Conservation (phyloP, 176 grass and related monocot genomes). For the Themeda triandra region DNA sequence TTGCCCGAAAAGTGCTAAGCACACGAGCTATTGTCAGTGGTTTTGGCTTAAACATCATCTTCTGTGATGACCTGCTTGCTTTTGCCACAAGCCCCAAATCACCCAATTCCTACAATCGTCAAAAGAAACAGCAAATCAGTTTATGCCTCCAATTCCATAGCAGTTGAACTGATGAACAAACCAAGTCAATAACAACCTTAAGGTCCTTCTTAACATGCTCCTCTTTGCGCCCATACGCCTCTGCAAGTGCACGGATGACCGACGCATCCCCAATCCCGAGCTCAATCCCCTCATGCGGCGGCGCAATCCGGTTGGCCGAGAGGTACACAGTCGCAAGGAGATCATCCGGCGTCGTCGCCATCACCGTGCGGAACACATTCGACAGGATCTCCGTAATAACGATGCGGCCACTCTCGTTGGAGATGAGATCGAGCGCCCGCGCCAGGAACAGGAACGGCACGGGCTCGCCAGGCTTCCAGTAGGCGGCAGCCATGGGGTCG, state of each 20-base stretch:
- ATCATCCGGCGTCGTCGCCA: constrained; percentile 75
- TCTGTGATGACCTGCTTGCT: constrained; percentile 87
- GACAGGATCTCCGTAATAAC: constrained; percentile 87
- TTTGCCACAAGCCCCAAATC: constrained; percentile 97
- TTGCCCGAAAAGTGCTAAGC: constrained; percentile 71
- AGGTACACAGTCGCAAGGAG: constrained; percentile 91
- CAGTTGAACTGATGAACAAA: background rate
- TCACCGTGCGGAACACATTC: constrained; percentile 80
- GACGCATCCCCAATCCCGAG: constrained; percentile 92
- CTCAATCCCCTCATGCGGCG: constrained; percentile 91
- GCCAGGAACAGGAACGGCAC: constrained; percentile 90
- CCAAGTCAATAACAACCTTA: constrained; percentile 50
- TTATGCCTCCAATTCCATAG: background rate
- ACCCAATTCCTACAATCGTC: constrained; percentile 71
- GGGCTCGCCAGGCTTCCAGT: constrained; percentile 67
- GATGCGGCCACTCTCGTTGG: constrained; percentile 80
- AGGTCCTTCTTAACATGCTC: constrained; percentile 95
- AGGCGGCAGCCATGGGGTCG: constrained; percentile 64
- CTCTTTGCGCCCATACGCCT: constrained; percentile 96
- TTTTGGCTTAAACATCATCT: constrained; percentile 90
- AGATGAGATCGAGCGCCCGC: constrained; percentile 84
- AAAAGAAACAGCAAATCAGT: constrained; percentile 9
- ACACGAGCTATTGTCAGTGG: constrained; percentile 75
- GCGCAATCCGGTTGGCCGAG: constrained; percentile 77
- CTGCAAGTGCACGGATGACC: constrained; percentile 77